These are phyloP conservation scores for Ceratocystis ficicola DNA, from an alignment of 2,329 filamentous ascomycete species.

Conservation along the genomic window DNA sequence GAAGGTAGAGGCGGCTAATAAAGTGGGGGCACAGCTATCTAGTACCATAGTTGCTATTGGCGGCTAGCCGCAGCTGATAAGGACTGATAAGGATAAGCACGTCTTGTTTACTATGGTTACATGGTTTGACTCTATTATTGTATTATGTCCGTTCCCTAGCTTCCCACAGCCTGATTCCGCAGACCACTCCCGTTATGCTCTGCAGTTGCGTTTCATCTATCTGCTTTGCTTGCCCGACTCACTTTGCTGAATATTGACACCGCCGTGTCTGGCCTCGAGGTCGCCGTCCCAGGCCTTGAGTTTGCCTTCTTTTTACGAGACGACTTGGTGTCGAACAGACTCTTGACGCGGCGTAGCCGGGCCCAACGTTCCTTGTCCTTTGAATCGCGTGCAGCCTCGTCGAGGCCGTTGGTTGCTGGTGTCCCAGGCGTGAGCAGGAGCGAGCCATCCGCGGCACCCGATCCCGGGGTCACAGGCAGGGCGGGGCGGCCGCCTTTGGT, in stretches of 20 bases:
- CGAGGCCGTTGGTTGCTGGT: not conserved
- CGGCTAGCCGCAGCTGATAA: not conserved
- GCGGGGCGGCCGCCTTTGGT: constrained; percentile 25
- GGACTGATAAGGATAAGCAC: not conserved
- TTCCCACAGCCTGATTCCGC: too few species aligned
- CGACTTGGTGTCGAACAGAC: constrained; percentile 54
- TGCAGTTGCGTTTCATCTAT: not conserved
- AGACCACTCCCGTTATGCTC: not conserved
- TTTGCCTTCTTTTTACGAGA: constrained; percentile 39
- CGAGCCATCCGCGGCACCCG: not conserved
- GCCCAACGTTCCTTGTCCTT: constrained; percentile 65
- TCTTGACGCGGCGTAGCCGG: constrained; percentile 58
- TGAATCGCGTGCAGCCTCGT: constrained; percentile 34
- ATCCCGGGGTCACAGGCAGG: not conserved
- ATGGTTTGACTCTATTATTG: not conserved
- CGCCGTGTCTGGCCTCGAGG: constrained; percentile 5
- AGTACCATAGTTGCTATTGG: not conserved
- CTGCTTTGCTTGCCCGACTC: constrained; percentile 3
- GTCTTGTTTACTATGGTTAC: not conserved
- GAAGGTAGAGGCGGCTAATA: not conserved
- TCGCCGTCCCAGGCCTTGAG: constrained; percentile 34
- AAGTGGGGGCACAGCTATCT: not conserved
- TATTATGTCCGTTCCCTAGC: too few species aligned
- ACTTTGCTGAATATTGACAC: constrained; percentile 13
- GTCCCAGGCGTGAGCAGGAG: not conserved